Conservation (phyloP, 192 early-diverging fungal species). For the Chytriomyces confervae region DNA sequence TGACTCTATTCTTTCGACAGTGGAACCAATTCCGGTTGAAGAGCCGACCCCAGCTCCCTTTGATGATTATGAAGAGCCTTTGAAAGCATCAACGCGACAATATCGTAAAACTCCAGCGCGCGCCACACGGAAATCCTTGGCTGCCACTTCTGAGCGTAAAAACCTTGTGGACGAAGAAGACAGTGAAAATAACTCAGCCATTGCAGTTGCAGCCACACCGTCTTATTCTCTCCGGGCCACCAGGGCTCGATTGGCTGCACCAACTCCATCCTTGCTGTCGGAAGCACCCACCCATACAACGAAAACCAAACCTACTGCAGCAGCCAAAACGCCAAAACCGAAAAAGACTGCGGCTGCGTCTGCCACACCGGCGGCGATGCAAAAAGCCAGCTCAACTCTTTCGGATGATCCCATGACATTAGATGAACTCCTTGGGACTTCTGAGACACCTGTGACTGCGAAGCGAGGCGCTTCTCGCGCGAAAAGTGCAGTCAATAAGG, state of each 20-base stretch:
- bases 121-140: neutral
- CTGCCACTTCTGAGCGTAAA: neutral
- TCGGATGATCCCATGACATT: conserved; percentile 3
- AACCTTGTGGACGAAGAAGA: neutral
- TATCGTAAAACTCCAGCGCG: conserved; percentile 5
- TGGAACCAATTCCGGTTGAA: neutral
- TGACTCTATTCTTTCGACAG: too few species aligned
- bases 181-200: neutral
- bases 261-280: too few species aligned
- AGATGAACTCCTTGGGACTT: neutral
- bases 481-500: neutral
- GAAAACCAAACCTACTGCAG: neutral
- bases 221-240: too few species aligned
- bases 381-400: neutral
- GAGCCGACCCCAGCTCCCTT: neutral
- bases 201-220: too few species aligned
- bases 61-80: neutral
- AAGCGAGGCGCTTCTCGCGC: neutral
- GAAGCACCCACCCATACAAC: too few species aligned
- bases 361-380: neutral
- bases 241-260: too few species aligned
- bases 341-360: neutral
- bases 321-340: neutral
- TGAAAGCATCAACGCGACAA: neutral
- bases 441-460: neutral